Base-by-base conservation (phyloP, 352 stramenopile genomes). In the Globisporangium cylindrosporum region DNA sequence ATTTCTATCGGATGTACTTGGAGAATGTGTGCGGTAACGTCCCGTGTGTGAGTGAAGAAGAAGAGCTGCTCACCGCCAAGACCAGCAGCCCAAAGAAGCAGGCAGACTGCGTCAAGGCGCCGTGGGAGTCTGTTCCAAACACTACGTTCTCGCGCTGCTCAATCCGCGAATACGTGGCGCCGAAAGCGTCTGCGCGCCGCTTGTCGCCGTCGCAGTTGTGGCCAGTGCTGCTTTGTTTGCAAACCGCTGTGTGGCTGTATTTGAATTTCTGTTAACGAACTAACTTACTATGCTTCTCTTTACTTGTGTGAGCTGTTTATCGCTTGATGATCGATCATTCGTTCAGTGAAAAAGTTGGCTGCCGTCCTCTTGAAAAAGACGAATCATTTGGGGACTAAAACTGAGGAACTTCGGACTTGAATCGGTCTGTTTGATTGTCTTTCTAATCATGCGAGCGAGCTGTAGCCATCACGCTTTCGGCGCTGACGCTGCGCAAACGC, bases 1-100 rank as follows among this genome's bases (percentile, higher is more conserved):
- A 88, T 61, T 83, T 91, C 14, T 93, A 90, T 62, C 74, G 77
- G 10, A 62, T 76, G 6, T 91, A 89, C 58, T 63, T 93, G 12
- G 76, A 86, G 27, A 81, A 89, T 20, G 82, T 91, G 1, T 93
- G 84, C 48, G 79, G 76, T n/a, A 86, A 81, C 46, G 79, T 93
- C 4, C 64, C 64, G 1, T 93, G 84, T 49, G 78, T 89, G 43
- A 82, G 62, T 20, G 82, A 91, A 62, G 73, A 78, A 27, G 64
- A 88, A 22, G 80, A 88, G 38, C 29, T 36, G 12, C 66, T 72
- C 27, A 64, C 66, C 9, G 70, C 55, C 49, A 80, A 76, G 27
- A 77, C 76, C 12, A 75, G 67, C 1, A 71, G 65, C 25, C 74
- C 78, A 14, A 53, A 75, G 1, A 73, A 72, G 41, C 79, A 91